Base-by-base conservation (phyloP, 306 rosid genomes). In the Abrus pulchellus region DNA sequence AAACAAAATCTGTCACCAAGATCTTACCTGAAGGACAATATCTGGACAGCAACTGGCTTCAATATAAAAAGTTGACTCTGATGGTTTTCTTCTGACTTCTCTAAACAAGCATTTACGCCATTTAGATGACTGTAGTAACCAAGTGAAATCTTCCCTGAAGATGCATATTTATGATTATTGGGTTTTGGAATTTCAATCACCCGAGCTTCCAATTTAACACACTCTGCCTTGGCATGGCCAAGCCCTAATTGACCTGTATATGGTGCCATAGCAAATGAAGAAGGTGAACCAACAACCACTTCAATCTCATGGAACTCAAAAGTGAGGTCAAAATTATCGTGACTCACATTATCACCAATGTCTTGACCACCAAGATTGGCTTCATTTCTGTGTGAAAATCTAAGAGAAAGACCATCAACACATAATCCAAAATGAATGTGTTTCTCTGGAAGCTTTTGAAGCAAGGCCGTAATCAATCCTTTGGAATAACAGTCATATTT, bases 31-130 rank as follows among this genome's bases (percentile, higher is more conserved):
- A 85, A 54, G 32, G 90, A 79, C 72, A 91, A 87, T 61, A 87
- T 82, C 59, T 85, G 88, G 77, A 90, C 14, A 11, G 83, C 68
- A 72, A 89, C 76, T 65, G 94, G 93, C 85, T 90, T 88, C 84
- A 90, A 78, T 64, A 50, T 81, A 45, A 91, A 87, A 83, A 94
- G 83, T 83, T 86, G 86, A 79, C 74, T 65, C 68, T 85, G 83
- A 82, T 78, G 88, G 78, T 84, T 83, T 36, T 85, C 88, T 11
- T 75, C 82, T 49, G 85, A 68, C 68, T 68, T 84, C 54, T 75
- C 92, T 88, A 93, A 69, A 77, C 82, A 87, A 82, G 83, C 90
- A 85, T 81, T 83, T 67, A 91, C 41, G 75, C 97, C 99, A 83
- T 84, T 83, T 62, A 89, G 68, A 65, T 64, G 88, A 72, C 93